A percentile compares a stretch with the other conserved stretches of the same genome.
These are phyloP conservation scores for Acer saccharum DNA, from an alignment of 345 rosid species.

Conservation along the genomic window DNA sequence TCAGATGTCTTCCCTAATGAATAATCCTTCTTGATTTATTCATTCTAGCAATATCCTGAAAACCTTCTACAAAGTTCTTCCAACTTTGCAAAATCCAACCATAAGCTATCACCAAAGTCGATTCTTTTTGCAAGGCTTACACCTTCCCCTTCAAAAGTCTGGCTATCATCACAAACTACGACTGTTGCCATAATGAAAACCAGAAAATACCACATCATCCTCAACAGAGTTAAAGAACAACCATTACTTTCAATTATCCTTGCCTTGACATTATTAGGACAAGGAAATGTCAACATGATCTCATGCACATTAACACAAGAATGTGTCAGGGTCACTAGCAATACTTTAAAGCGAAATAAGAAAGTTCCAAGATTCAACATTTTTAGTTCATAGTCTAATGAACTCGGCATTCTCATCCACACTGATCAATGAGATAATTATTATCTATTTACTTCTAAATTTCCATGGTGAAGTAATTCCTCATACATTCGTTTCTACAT, in stretches of 20 bases:
- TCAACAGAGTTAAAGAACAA: neutral
- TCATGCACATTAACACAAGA: neutral
- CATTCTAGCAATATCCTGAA: neutral
- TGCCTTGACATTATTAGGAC: neutral
- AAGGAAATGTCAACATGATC: neutral
- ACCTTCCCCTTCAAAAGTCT: conserved; percentile 1
- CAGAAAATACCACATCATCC: neutral
- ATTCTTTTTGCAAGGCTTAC: neutral
- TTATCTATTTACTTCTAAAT: neutral
- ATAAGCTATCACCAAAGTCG: neutral
- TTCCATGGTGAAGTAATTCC: neutral
- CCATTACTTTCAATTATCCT: neutral
- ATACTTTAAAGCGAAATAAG: neutral
- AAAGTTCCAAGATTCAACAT: neutral
- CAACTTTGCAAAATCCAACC: neutral
- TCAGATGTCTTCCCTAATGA: neutral
- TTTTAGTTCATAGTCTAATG: neutral
- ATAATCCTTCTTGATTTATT: neutral
- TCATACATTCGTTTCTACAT: neutral
- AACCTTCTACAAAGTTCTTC: neutral
- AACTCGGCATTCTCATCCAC: neutral
- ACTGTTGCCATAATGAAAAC: neutral
- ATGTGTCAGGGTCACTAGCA: neutral
- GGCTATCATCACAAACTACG: neutral
- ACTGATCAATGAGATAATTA: neutral